Percentiles rank a stretch among this genome's conserved stretches.
phyloP scores from a whole-genome alignment of 2,329 filamentous ascomycete species.

The Furcasterigmium sp. region DNA sequence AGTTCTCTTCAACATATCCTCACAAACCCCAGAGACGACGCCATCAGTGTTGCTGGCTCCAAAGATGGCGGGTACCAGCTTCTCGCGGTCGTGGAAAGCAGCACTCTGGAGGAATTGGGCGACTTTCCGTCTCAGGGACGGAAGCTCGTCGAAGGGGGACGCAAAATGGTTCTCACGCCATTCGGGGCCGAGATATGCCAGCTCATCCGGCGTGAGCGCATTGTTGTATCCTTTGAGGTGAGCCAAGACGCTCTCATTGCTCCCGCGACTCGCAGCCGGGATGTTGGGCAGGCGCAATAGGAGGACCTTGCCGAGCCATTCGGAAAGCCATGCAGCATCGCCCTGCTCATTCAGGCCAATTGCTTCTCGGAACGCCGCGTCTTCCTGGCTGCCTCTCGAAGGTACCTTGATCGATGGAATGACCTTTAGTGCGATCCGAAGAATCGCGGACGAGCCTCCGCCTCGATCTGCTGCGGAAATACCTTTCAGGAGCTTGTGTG shows the following conservation, averaged over 20 bases:
- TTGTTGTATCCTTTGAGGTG: neutral
- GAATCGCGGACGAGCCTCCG: constrained; percentile 52
- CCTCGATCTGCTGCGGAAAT: constrained; percentile 43
- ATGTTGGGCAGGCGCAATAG: constrained; percentile 33
- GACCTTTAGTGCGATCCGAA: constrained; percentile 77
- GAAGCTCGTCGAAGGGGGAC: constrained; percentile 28
- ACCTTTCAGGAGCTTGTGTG: constrained; percentile 65
- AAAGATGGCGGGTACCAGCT: constrained; percentile 78
- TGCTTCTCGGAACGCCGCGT: constrained; percentile 58
- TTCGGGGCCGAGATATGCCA: constrained; percentile 62
- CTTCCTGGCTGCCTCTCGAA: constrained; percentile 71
- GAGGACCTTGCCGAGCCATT: constrained; percentile 73
- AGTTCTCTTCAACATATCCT: constrained; percentile 81
- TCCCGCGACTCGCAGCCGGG: neutral
- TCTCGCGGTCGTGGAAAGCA: constrained; percentile 76
- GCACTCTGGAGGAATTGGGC: constrained; percentile 75
- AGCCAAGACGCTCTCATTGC: neutral
- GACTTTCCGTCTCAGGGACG: constrained; percentile 49
- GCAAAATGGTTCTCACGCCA: constrained; percentile 31
- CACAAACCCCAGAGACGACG: constrained; percentile 75
- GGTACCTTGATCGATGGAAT: constrained; percentile 69
- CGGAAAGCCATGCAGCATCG: constrained; percentile 70
- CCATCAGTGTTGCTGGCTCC: constrained; percentile 80
- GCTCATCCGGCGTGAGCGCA: constrained; percentile 20
- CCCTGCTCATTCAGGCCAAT: constrained; percentile 61